A percentile compares a stretch with the other conserved stretches of the same genome.
Conservation (phyloP, 371 early-diverging fungal species). For the Apophysomyces variabilis region DNA sequence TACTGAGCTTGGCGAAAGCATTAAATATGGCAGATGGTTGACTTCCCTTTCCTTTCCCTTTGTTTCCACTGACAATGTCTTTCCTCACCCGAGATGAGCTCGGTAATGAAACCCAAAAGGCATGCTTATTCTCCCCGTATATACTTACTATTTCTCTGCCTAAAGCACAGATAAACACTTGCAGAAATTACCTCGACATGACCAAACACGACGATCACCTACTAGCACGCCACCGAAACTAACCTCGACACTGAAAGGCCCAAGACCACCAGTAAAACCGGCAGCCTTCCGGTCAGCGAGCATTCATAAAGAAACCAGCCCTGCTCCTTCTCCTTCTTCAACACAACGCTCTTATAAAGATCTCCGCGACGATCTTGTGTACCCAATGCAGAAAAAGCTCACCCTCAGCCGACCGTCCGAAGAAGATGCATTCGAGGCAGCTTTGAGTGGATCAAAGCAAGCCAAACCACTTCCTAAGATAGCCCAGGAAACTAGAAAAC, state of each 20-base stretch:
- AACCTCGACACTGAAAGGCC: slow-evolving; percentile 20
- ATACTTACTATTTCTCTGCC: neutral
- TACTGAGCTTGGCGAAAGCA: no score
- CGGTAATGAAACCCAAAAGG: neutral
- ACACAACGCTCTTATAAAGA: neutral
- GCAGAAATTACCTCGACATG: slow-evolving; percentile 9
- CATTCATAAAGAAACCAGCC: neutral
- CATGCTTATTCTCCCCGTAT: neutral
- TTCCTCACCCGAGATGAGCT: slow-evolving; percentile 19
- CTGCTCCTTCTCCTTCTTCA: slow-evolving; percentile 1
- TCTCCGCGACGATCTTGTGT: slow-evolving; percentile 26
- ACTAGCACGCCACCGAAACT: neutral
- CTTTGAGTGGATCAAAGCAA: slow-evolving; percentile 19
- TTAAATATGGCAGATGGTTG: neutral
- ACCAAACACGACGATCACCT: slow-evolving; percentile 10
- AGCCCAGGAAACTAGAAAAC: neutral
- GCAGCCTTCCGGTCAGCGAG: slow-evolving; percentile 16
- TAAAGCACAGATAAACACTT: slow-evolving; percentile 13
- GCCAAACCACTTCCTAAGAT: no score
- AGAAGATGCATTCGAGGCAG: slow-evolving; percentile 31
- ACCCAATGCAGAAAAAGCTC: slow-evolving; percentile 24
- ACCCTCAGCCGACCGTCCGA: slow-evolving; percentile 8
- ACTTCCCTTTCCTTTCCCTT: neutral
- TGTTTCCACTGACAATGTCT: slow-evolving; percentile 5
- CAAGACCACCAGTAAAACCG: slow-evolving; percentile 25